These are phyloP conservation scores for Fusarium penzigii DNA, from an alignment of 2,329 filamentous ascomycete species.

Conservation along the genomic window DNA sequence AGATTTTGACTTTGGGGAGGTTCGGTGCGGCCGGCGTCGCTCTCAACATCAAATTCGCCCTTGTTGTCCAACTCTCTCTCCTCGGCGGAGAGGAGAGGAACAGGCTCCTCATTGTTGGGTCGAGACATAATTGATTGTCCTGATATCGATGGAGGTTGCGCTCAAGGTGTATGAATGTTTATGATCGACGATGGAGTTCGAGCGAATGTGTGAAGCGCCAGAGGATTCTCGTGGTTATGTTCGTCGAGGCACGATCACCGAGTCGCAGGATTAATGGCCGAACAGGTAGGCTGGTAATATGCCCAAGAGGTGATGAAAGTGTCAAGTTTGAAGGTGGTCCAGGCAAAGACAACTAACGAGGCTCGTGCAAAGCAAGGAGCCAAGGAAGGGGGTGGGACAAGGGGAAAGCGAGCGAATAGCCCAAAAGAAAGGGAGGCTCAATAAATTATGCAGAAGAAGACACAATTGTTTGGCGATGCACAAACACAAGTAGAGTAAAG, in stretches of 20 bases:
- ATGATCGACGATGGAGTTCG: background rate
- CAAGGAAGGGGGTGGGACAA: slow-evolving; percentile 17
- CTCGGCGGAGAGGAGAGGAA: slow-evolving; percentile 33
- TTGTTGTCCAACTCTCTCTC: slow-evolving; percentile 34
- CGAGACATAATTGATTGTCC: slow-evolving; percentile 31
- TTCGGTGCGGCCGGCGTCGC: slow-evolving; percentile 30
- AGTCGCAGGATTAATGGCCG: background rate
- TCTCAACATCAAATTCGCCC: slow-evolving; percentile 35
- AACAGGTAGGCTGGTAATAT: too few species aligned
- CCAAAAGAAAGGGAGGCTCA: slow-evolving; percentile 1
- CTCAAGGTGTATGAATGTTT: too few species aligned
- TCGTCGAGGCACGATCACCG: slow-evolving; percentile 12
- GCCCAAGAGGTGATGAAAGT: background rate
- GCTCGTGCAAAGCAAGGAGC: slow-evolving; percentile 6
- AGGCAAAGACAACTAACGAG: slow-evolving; percentile 20
- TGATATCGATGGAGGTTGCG: background rate
- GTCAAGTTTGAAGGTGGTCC: slow-evolving; percentile 12
- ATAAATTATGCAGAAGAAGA: too few species aligned
- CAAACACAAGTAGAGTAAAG: background rate
- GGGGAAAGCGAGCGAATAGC: slow-evolving; percentile 21
- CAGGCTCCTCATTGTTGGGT: slow-evolving; percentile 33
- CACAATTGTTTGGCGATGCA: background rate
- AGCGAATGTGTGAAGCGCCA: background rate
- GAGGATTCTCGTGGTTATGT: slow-evolving; percentile 3
- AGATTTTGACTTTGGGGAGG: slow-evolving; percentile 36